Evolutionary conservation across 192 early-diverging fungal species (phyloP).

Genomic region (Coemansia sp.): DNA sequence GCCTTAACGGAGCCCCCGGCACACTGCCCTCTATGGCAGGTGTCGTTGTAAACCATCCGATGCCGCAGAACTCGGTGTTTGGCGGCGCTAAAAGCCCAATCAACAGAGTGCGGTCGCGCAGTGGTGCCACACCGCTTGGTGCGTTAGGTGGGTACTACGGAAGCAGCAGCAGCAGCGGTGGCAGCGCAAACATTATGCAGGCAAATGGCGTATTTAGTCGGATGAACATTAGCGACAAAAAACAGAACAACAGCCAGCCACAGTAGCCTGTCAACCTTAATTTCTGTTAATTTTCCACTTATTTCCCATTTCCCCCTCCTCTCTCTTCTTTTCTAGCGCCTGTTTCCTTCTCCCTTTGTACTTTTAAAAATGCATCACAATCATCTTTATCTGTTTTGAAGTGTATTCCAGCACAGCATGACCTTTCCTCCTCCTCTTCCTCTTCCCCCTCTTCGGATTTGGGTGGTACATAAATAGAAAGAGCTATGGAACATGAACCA

Average conservation of each 20-base stretch:
- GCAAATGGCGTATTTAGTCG: slow-evolving; percentile 52
- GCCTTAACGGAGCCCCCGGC: neutral
- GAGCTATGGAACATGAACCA: no score
- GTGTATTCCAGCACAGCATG: no score
- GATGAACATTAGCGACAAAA: slow-evolving; percentile 45
- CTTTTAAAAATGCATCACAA: neutral
- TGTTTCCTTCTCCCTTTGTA: neutral
- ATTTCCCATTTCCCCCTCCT: neutral
- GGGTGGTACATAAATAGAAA: no score
- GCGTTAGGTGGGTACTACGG: slow-evolving; percentile 2
- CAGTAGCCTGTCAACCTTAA: neutral
- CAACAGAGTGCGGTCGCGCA: slow-evolving; percentile 38
- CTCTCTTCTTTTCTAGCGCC: neutral
- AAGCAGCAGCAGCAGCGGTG: neutral
- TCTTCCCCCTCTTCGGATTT: no score
- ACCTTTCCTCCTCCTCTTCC: no score
- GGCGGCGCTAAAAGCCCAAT: neutral
- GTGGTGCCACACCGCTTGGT: slow-evolving; percentile 18
- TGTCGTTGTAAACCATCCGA: neutral
- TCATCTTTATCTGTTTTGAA: no score
- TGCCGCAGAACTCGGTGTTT: neutral
- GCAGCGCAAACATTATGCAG: slow-evolving; percentile 19
- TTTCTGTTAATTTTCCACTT: neutral
- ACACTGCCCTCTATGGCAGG: neutral
- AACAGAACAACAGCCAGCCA: slow-evolving; percentile 11